These are phyloP conservation scores for Arachnopeziza araneosa DNA, from an alignment of 2,329 filamentous ascomycete genomes.

Conservation along the genomic window DNA sequence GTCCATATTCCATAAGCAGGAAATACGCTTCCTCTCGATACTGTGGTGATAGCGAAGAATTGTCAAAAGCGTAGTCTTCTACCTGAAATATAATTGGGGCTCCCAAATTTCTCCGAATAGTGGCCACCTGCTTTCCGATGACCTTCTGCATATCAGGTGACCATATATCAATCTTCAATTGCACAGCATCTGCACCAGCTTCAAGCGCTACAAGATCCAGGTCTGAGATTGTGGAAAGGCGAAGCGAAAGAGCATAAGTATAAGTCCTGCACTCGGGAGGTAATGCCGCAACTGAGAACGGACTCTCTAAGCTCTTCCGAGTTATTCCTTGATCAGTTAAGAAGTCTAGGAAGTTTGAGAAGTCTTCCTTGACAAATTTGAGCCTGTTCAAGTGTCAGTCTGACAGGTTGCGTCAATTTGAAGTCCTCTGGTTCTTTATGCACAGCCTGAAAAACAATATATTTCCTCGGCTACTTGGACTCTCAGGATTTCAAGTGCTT, in stretches of 20 bases:
- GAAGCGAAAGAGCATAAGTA: constrained; percentile 62
- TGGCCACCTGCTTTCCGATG: constrained; percentile 50
- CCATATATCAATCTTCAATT: constrained; percentile 55
- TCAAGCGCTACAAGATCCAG: constrained; percentile 49
- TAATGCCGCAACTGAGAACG: constrained; percentile 53
- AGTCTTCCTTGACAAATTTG: constrained; percentile 52
- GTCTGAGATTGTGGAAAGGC: constrained; percentile 50
- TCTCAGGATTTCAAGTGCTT: background rate
- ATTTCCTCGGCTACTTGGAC: background rate
- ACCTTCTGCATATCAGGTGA: constrained; percentile 42
- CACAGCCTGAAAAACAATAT: background rate
- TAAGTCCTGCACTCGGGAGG: constrained; percentile 55
- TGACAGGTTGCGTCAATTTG: background rate
- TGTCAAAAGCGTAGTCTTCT: constrained; percentile 39
- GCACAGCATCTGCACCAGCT: constrained; percentile 53
- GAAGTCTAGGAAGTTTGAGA: constrained; percentile 53
- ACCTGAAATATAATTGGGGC: constrained; percentile 53
- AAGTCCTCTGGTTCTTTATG: background rate
- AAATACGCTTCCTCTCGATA: constrained; percentile 41
- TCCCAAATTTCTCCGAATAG: constrained; percentile 50
- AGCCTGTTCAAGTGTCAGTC: constrained; percentile 18
- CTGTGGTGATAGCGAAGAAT: constrained; percentile 16
- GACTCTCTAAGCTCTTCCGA: constrained; percentile 50
- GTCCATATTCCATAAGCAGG: constrained; percentile 54
- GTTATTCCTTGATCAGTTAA: constrained; percentile 48